phyloP scores from a whole-genome alignment of 768 basidiomycete species.

The Russula dissimulans region DNA sequence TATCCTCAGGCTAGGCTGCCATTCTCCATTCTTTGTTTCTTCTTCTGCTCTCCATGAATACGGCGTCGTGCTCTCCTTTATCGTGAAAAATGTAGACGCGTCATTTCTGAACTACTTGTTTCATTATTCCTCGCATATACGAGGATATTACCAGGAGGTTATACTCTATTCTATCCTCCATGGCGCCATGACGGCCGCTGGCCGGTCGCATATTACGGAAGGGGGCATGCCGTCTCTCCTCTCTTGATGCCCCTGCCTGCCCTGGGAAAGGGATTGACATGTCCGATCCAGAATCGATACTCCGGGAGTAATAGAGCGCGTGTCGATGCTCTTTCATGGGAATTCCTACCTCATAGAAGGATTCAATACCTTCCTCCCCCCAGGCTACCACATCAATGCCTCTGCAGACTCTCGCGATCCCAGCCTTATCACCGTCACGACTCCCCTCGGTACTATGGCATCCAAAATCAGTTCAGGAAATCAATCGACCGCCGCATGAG shows the following conservation, averaged over 20 bases:
- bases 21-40: no score
- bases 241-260: not conserved
- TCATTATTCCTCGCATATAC: not conserved
- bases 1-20: no score
- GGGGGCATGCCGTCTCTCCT: not conserved
- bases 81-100: not conserved
- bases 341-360: constrained; percentile 88
- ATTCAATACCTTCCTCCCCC: constrained; percentile 95
- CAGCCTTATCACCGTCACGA: constrained; percentile 73
- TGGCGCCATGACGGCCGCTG: not conserved
- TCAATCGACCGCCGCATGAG: constrained; percentile 24
- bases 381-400: constrained; percentile 89
- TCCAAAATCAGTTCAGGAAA: constrained; percentile 45
- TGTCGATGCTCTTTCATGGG: constrained; percentile 86
- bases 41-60: not conserved
- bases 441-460: constrained; percentile 62
- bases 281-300: constrained; percentile 73
- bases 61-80: not conserved
- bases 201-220: not conserved
- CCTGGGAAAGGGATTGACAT: constrained; percentile 13
- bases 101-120: not conserved
- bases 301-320: constrained; percentile 92
- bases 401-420: constrained; percentile 61
- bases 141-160: not conserved
- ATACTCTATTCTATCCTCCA: not conserved